Evolutionary conservation across 495 filamentous ascomycete species (phyloP).

Genomic region (Terfezia boudieri): DNA sequence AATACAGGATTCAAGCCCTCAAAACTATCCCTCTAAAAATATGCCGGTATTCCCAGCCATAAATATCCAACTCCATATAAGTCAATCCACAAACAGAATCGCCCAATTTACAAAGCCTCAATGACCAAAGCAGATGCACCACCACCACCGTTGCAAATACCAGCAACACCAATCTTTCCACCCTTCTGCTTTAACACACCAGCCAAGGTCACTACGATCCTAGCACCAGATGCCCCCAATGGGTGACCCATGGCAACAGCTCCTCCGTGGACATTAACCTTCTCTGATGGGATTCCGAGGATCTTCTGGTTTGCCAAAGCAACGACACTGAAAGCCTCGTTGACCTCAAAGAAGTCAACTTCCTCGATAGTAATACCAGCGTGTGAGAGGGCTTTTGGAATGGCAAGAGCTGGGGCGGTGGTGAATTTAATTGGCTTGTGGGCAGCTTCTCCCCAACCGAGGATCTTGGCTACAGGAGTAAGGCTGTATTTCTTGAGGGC

Average conservation of each 20-base stretch:
- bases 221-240: conserved; percentile 75
- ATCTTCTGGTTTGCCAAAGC: conserved; percentile 89
- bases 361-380: conserved; percentile 50
- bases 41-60: too few species aligned
- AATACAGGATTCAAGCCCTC: too few species aligned
- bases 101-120: conserved; percentile 25
- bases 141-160: conserved; percentile 95
- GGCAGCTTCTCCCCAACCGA: conserved; percentile 88
- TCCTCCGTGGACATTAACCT: conserved; percentile 89
- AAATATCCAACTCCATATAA: too few species aligned
- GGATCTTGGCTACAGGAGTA: conserved; percentile 81
- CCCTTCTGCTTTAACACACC: conserved; percentile 75
- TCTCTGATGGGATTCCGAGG: conserved; percentile 51
- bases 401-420: conserved; percentile 78
- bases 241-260: conserved; percentile 92
- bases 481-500: conserved; percentile 72
- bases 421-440: conserved; percentile 86
- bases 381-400: conserved; percentile 89
- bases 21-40: too few species aligned
- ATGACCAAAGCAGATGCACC: conserved; percentile 81
- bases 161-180: conserved; percentile 78
- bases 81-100: too few species aligned
- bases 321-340: conserved; percentile 95
- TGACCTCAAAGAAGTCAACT: conserved; percentile 92
- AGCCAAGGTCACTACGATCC: conserved; percentile 77